These are phyloP conservation scores for Stagonosporopsis chrysanthemi DNA, from an alignment of 2,329 filamentous ascomycete species.

Conservation along the genomic window DNA sequence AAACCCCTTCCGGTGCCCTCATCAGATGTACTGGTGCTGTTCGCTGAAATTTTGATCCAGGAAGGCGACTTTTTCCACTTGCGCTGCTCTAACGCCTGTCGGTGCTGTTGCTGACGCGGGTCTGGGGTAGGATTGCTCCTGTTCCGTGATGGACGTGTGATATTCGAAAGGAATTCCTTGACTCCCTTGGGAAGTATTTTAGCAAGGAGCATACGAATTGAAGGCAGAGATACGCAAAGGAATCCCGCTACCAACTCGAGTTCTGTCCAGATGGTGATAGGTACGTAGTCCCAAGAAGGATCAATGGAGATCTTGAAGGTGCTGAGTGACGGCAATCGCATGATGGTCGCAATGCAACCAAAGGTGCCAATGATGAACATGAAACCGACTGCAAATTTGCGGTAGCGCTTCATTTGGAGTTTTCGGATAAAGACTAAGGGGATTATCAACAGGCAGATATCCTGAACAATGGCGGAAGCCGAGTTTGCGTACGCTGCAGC, in stretches of 20 bases:
- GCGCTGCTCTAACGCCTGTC: neutral
- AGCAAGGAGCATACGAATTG: conserved; percentile 27
- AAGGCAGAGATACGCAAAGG: conserved; percentile 10
- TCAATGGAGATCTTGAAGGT: conserved; percentile 31
- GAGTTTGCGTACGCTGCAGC: conserved; percentile 34
- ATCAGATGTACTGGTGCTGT: neutral
- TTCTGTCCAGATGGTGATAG: conserved; percentile 33
- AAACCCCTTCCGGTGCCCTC: neutral
- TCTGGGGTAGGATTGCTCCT: conserved; percentile 9
- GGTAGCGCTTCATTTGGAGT: conserved; percentile 31
- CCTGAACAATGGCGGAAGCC: conserved; percentile 33
- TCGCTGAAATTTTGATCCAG: conserved; percentile 1
- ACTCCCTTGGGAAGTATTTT: conserved; percentile 13
- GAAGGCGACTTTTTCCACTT: conserved; percentile 1
- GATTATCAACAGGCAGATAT: conserved; percentile 34
- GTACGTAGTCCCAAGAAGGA: conserved; percentile 34
- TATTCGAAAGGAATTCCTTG: conserved; percentile 19
- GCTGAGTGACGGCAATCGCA: conserved; percentile 31
- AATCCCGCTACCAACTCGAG: conserved; percentile 28
- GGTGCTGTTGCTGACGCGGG: neutral
- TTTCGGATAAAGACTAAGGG: conserved; percentile 34
- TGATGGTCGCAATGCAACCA: conserved; percentile 37
- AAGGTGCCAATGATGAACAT: conserved; percentile 41
- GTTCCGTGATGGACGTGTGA: conserved; percentile 14
- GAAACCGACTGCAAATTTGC: conserved; percentile 32